These are phyloP conservation scores for Leccinum pellstonianum DNA, from an alignment of 768 basidiomycete species.

Conservation along the genomic window DNA sequence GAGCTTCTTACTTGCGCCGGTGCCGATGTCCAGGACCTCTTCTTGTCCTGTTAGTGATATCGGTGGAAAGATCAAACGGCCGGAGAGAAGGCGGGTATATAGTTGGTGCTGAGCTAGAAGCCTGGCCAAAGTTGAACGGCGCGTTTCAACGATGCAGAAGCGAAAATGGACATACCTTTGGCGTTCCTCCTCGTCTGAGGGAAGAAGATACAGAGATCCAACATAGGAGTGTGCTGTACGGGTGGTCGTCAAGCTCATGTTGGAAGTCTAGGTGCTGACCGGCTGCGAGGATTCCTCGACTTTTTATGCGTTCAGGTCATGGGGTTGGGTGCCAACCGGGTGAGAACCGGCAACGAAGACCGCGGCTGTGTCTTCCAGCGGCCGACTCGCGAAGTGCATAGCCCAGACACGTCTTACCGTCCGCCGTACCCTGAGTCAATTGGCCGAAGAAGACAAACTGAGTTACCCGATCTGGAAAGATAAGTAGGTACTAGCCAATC, in stretches of 20 bases:
- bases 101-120: slow-evolving; percentile 20
- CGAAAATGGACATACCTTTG: slow-evolving; percentile 14
- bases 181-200: slow-evolving; percentile 28
- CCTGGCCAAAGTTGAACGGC: slow-evolving; percentile 1
- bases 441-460: no score
- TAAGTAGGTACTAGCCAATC: neutral
- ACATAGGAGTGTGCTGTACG: slow-evolving; percentile 21
- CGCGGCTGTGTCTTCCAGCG: neutral
- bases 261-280: neutral
- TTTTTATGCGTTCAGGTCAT: neutral
- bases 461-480: neutral
- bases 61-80: slow-evolving; percentile 22
- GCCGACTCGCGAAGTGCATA: neutral
- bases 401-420: neutral
- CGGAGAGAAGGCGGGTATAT: slow-evolving; percentile 22
- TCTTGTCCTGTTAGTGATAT: slow-evolving; percentile 14
- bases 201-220: slow-evolving; percentile 24
- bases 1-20: slow-evolving; percentile 17
- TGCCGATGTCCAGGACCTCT: slow-evolving; percentile 25
- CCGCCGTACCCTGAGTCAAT: no score
- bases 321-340: neutral
- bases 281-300: neutral
- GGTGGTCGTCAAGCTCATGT: slow-evolving; percentile 9
- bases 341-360: neutral
- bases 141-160: neutral